Evolutionary conservation across 768 basidiomycete species (phyloP).

Genomic region (Collybia nuda): DNA sequence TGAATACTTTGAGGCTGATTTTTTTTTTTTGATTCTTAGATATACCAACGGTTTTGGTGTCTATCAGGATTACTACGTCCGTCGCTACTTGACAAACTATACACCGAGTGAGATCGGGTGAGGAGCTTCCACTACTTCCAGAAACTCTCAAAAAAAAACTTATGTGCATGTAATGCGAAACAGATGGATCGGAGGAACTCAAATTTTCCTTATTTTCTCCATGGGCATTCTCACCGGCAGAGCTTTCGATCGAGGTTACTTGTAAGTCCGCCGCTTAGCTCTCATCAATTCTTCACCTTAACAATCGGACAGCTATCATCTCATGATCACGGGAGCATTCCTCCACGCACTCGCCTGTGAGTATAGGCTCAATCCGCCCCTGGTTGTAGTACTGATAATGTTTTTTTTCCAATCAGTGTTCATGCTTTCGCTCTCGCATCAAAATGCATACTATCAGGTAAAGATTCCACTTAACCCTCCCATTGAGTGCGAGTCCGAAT

Average conservation of each 20-base stretch:
- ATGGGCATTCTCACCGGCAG: constrained; percentile 47
- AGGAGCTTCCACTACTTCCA: not conserved
- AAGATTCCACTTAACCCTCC: not conserved
- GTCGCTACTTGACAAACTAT: constrained; percentile 16
- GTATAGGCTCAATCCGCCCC: not conserved
- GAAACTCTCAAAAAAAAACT: not conserved
- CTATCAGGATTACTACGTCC: constrained; percentile 25
- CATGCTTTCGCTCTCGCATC: constrained; percentile 31
- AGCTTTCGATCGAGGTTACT: constrained; percentile 52
- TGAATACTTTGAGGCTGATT: not conserved
- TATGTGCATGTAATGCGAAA: not conserved
- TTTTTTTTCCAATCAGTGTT: constrained; percentile 21
- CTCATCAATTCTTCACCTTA: not conserved
- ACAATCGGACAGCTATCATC: constrained; percentile 14
- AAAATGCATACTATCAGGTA: constrained; percentile 36
- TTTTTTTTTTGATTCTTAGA: constrained; percentile 8
- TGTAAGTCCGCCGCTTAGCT: constrained; percentile 26
- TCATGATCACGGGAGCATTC: constrained; percentile 19
- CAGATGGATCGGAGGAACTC: constrained; percentile 50
- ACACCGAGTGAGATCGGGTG: constrained; percentile 25
- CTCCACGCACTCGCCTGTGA: constrained; percentile 28
- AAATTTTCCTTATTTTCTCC: constrained; percentile 49
- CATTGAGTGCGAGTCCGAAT: not conserved
- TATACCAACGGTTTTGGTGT: constrained; percentile 25
- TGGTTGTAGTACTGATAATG: not conserved